phyloP scores from a whole-genome alignment of 805 yeast species.

The Saccharomycodes ludwigii region DNA sequence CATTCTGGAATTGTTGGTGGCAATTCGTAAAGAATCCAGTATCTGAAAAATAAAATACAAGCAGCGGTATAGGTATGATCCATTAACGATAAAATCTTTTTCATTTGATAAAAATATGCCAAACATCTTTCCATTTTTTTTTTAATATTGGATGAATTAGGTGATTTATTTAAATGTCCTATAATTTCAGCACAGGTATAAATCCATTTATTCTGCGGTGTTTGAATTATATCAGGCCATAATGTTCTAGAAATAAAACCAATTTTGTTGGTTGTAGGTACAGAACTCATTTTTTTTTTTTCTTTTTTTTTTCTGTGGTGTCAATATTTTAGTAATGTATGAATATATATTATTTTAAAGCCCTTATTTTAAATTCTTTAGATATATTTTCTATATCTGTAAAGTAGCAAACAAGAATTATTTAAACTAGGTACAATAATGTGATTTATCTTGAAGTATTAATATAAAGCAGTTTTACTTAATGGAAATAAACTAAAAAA shows the following conservation, averaged over 20 bases:
- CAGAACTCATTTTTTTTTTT: constrained; percentile 1
- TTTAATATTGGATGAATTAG: constrained; percentile 15
- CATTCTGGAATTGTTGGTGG: constrained; percentile 19
- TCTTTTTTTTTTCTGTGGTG: too few relatives aligned
- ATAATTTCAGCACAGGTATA: constrained; percentile 19
- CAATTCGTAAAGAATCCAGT: constrained; percentile 22
- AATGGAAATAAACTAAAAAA: too few relatives aligned
- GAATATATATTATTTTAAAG: too few relatives aligned
- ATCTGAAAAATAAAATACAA: constrained; percentile 22
- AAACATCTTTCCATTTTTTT: constrained; percentile 23
- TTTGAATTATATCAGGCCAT: constrained; percentile 25
- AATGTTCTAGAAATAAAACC: constrained; percentile 10
- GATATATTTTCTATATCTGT: too few relatives aligned
- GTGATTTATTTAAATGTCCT: constrained; percentile 17
- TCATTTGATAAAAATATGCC: constrained; percentile 23
- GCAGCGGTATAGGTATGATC: constrained; percentile 26
- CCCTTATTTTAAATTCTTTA: too few relatives aligned
- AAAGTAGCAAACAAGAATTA: too few relatives aligned
- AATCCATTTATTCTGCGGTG: constrained; percentile 21
- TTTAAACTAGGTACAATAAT: too few relatives aligned
- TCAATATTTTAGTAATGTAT: too few relatives aligned
- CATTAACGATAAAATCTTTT: constrained; percentile 21
- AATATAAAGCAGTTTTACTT: too few relatives aligned
- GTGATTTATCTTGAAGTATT: too few relatives aligned
- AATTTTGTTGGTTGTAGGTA: neutral